These are phyloP conservation scores for Triangularia setosa DNA, from an alignment of 2,329 filamentous ascomycete species.

Conservation along the genomic window DNA sequence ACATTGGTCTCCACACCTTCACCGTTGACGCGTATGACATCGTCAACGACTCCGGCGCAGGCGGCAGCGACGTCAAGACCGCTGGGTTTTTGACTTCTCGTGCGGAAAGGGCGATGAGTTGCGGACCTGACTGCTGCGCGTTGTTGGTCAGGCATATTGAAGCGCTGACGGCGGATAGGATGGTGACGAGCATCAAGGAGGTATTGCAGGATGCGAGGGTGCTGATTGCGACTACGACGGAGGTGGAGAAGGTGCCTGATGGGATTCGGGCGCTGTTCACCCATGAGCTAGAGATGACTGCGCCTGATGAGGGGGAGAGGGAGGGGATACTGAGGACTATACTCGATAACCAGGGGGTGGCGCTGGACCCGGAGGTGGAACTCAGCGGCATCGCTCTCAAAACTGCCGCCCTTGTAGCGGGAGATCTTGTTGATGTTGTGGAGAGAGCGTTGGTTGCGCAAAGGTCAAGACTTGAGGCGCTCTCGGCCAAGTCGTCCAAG, in stretches of 20 bases:
- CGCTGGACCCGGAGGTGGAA: slow-evolving; percentile 79
- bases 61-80: slow-evolving; percentile 87
- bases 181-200: slow-evolving; percentile 79
- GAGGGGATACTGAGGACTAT: slow-evolving; percentile 81
- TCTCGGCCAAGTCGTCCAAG: slow-evolving; percentile 51
- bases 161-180: slow-evolving; percentile 84
- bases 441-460: slow-evolving; percentile 81
- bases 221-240: slow-evolving; percentile 88
- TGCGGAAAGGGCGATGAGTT: slow-evolving; percentile 83
- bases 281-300: slow-evolving; percentile 89
- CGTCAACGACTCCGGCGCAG: slow-evolving; percentile 81
- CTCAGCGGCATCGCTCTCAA: slow-evolving; percentile 83
- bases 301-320: slow-evolving; percentile 87
- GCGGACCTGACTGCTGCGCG: slow-evolving; percentile 77
- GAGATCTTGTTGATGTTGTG: slow-evolving; percentile 90
- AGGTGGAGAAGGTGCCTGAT: slow-evolving; percentile 91
- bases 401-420: slow-evolving; percentile 91
- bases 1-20: slow-evolving; percentile 88
- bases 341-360: slow-evolving; percentile 69
- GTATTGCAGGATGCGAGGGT: slow-evolving; percentile 77
- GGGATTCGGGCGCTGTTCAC: slow-evolving; percentile 88
- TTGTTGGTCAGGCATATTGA: slow-evolving; percentile 89
- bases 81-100: slow-evolving; percentile 85
- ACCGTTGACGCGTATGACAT: slow-evolving; percentile 90
- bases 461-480: slow-evolving; percentile 66